These are phyloP conservation scores for Neonectria sp. DNA, from an alignment of 2,329 filamentous ascomycete species.

Conservation along the genomic window DNA sequence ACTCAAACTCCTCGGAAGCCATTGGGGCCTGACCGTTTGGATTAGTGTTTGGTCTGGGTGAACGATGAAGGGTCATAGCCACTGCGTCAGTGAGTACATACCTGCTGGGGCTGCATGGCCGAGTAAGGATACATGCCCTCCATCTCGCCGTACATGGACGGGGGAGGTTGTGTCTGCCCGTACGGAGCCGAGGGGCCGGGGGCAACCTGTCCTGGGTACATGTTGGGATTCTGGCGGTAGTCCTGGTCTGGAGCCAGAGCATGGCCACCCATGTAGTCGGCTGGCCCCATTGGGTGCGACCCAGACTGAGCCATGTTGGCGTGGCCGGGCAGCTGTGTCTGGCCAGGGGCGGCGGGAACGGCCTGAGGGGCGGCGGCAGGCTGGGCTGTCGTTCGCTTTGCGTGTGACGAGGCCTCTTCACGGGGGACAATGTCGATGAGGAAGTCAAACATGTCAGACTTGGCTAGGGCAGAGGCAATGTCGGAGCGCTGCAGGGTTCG, in stretches of 20 bases:
- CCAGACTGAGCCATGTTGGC: slow-evolving; percentile 64
- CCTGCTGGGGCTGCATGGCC: slow-evolving; percentile 86
- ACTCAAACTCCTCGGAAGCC: slow-evolving; percentile 63
- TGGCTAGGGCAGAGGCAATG: slow-evolving; percentile 94
- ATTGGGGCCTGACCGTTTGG: slow-evolving; percentile 56
- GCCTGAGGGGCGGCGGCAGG: slow-evolving; percentile 58
- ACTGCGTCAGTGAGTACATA: slow-evolving; percentile 58
- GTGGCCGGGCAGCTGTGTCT: slow-evolving; percentile 67
- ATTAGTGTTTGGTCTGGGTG: slow-evolving; percentile 30
- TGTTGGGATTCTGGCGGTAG: slow-evolving; percentile 83
- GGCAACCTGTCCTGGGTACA: slow-evolving; percentile 88
- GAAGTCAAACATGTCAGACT: slow-evolving; percentile 99
- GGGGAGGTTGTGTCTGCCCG: slow-evolving; percentile 77
- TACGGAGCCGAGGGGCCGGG: slow-evolving; percentile 80
- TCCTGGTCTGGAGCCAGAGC: slow-evolving; percentile 79
- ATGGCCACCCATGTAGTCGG: slow-evolving; percentile 76
- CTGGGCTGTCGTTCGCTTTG: slow-evolving; percentile 79
- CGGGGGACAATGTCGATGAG: slow-evolving; percentile 98
- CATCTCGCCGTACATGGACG: slow-evolving; percentile 82
- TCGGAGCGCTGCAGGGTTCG: slow-evolving; percentile 95
- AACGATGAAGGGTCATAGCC: background rate
- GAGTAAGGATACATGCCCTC: slow-evolving; percentile 90
- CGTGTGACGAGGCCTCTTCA: slow-evolving; percentile 89
- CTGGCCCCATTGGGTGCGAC: slow-evolving; percentile 71
- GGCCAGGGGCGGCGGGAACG: slow-evolving; percentile 65